Evolutionary conservation across 495 filamentous ascomycete species (phyloP), one percentile per base, ranked within the genome.

Genomic region (Penicillium diatomitis): DNA sequence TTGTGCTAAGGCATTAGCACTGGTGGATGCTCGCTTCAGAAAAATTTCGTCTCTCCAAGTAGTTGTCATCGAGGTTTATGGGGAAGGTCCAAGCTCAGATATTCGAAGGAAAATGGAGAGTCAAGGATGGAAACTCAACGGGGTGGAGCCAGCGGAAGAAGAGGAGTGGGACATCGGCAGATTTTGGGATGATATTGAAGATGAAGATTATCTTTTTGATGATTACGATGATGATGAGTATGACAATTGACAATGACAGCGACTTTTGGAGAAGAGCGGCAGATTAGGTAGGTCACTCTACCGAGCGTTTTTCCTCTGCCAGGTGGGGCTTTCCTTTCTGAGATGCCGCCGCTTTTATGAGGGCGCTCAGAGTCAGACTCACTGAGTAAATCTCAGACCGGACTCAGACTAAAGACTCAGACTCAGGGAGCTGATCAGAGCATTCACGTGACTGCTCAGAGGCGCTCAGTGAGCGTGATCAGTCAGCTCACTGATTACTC

Each of bases 171-270:
- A 39, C 35, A 39, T n/a, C 38, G 38, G 7, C 38, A 39, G 38
- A 39, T 12, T 20, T 39, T 39, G 38, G 38, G n/a, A 39, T 39
- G 38, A 39, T 39, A n/a, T 39, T 39, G 38, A 39, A 39, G 38
- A 39, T 45, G 43, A 35, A 30, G 43, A 45, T 3, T 45, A 10
- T 45, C 46, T 30, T 38, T 46, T 41, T 38, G 44, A 48, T 38
- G 33, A 47, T 32, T 43, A 52, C 38, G 38, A 39, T 32, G 37
- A 41, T 38, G 49, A 47, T 46, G 49, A 52, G 35, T 52, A 52
- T 8, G 49, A 52, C 33, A n/a, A 46, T 51, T 27, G 49, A 51
- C 37, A 51, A 51, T 47, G 44, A 47, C 28, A 51, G 49, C 33
- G 37, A 40, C 29, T 51, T 50, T 42, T 52, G 38, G 49, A 36